Percentiles rank a stretch among this genome's conserved stretches.
Conservation (phyloP, 2,329 filamentous ascomycete genomes). For the Torrubiellomyces zombiae region DNA sequence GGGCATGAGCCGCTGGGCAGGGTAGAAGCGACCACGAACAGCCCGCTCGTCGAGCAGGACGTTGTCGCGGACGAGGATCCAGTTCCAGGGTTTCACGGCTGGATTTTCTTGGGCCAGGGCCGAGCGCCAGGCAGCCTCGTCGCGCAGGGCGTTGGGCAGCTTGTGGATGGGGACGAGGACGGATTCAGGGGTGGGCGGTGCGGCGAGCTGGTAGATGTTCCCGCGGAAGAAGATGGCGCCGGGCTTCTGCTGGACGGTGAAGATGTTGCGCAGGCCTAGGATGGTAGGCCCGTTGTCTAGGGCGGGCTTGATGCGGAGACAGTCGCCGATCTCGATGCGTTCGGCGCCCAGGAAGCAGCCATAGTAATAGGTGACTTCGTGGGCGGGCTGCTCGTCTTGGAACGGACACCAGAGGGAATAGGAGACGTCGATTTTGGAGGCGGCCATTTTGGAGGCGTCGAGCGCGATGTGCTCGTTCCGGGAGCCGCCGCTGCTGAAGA, state of each 20-base stretch:
- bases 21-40: slow-evolving; percentile 41
- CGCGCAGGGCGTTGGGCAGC: slow-evolving; percentile 23
- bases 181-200: slow-evolving; percentile 9
- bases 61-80: slow-evolving; percentile 26
- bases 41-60: slow-evolving; percentile 28
- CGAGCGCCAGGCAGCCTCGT: slow-evolving; percentile 23
- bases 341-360: slow-evolving; percentile 35
- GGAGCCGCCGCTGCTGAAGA: slow-evolving; percentile 16
- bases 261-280: slow-evolving; percentile 24
- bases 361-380: slow-evolving; percentile 22
- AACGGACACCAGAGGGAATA: slow-evolving; percentile 29
- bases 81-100: slow-evolving; percentile 19
- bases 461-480: slow-evolving; percentile 25
- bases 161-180: slow-evolving; percentile 18
- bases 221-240: slow-evolving; percentile 23
- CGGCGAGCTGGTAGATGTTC: slow-evolving; percentile 20
- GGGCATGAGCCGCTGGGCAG: slow-evolving; percentile 33
- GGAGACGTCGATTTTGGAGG: slow-evolving; percentile 29
- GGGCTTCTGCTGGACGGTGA: slow-evolving; percentile 18
- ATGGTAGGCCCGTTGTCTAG: slow-evolving; percentile 14
- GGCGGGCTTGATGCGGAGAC: slow-evolving; percentile 28
- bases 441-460: slow-evolving; percentile 35
- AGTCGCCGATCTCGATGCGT: slow-evolving; percentile 28
- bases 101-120: slow-evolving; percentile 17
- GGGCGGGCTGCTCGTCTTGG: slow-evolving; percentile 13